A percentile compares a stretch with the other conserved stretches of the same genome.
Evolutionary conservation across 73 alveolate species (phyloP).

Genomic region (Paramecium caudatum): DNA sequence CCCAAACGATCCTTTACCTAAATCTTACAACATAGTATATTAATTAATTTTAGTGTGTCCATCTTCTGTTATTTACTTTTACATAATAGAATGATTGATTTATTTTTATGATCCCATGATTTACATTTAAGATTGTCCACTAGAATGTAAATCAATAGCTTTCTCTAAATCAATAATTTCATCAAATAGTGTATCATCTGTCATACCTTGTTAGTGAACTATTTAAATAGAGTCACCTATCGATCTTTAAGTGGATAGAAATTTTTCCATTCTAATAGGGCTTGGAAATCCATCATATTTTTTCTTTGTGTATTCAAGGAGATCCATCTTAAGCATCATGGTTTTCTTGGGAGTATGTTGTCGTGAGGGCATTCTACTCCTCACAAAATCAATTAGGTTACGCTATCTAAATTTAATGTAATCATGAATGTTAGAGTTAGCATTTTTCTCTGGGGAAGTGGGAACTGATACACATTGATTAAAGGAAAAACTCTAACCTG

Average conservation of each 20-base stretch:
- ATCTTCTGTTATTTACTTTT: constrained; percentile 51
- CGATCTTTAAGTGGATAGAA: constrained; percentile 31
- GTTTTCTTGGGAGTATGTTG: constrained; percentile 35
- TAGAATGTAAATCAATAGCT: not conserved
- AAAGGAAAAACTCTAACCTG: constrained; percentile 18
- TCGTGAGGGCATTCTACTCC: not conserved
- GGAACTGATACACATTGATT: constrained; percentile 6
- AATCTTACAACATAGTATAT: constrained; percentile 40
- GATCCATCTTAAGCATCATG: constrained; percentile 18
- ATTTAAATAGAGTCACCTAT: not conserved
- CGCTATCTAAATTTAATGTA: constrained; percentile 10
- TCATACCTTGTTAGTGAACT: not conserved
- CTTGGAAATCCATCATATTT: constrained; percentile 26
- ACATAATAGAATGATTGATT: constrained; percentile 39
- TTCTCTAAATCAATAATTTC: constrained; percentile 36
- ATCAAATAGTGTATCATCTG: constrained; percentile 36
- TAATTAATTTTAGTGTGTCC: constrained; percentile 70
- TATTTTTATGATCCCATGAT: constrained; percentile 4
- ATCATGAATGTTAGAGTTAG: not conserved
- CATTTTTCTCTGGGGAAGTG: constrained; percentile 14
- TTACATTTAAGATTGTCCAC: too few species aligned
- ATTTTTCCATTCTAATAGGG: constrained; percentile 6
- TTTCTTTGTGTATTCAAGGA: not conserved
- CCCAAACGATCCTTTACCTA: constrained; percentile 78
- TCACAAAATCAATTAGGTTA: constrained; percentile 4